Conservation (phyloP, 2,329 filamentous ascomycete genomes). For the Dendrostoma leiphaemia region DNA sequence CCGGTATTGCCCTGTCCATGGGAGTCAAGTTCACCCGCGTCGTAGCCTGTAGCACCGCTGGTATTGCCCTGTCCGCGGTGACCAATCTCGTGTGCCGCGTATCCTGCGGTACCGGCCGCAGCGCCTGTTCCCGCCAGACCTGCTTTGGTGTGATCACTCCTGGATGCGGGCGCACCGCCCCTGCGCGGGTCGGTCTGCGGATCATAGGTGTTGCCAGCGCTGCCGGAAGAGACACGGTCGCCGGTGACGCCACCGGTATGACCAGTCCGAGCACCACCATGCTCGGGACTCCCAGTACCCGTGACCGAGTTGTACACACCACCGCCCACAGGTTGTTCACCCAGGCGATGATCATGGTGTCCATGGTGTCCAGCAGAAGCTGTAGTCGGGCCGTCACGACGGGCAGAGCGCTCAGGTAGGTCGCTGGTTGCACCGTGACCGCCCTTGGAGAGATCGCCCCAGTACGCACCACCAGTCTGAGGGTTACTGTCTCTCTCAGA, state of each 20-base stretch:
- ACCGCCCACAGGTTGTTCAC: neutral
- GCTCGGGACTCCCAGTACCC: constrained; percentile 8
- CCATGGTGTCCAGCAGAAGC: neutral
- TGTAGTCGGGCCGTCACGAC: neutral
- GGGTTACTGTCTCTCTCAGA: neutral
- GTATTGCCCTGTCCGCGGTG: constrained; percentile 10
- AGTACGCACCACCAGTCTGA: constrained; percentile 6
- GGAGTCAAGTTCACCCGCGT: neutral
- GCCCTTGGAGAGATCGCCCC: constrained; percentile 13
- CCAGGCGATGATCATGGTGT: neutral
- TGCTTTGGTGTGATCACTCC: constrained; percentile 12
- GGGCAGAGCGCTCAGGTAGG: constrained; percentile 3
- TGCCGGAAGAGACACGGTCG: constrained; percentile 9
- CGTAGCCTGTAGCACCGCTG: constrained; percentile 9
- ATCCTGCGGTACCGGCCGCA: constrained; percentile 14
- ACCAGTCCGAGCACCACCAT: constrained; percentile 1
- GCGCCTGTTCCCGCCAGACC: constrained; percentile 1
- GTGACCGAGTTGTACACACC: constrained; percentile 6
- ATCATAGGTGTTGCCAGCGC: constrained; percentile 6
- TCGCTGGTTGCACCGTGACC: constrained; percentile 1
- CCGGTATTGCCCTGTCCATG: no score
- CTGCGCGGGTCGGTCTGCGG: constrained; percentile 9
- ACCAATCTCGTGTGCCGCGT: constrained; percentile 15
- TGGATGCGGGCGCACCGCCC: constrained; percentile 14
- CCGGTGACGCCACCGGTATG: constrained; percentile 2